These are phyloP conservation scores for Rhizopogon vinicolor DNA, from an alignment of 768 basidiomycete species.

Conservation along the genomic window DNA sequence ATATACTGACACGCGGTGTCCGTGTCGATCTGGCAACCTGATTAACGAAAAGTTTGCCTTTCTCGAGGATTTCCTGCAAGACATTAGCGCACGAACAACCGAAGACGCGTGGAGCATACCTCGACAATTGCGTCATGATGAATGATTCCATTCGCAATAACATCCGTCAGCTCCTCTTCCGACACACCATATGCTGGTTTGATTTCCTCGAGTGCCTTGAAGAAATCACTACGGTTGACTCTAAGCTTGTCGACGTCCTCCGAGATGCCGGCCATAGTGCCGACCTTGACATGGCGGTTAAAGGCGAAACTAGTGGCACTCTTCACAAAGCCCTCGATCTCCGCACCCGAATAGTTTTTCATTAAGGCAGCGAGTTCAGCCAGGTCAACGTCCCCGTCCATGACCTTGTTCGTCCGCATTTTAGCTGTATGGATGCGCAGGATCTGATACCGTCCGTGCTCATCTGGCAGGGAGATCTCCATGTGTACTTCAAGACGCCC, in stretches of 20 bases:
- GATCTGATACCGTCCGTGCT: constrained; percentile 88
- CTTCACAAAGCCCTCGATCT: constrained; percentile 94
- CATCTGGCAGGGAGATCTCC: constrained; percentile 98
- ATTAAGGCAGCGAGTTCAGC: constrained; percentile 75
- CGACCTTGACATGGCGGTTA: constrained; percentile 95
- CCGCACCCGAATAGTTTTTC: constrained; percentile 98
- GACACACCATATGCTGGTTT: constrained; percentile 97
- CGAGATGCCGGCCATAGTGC: constrained; percentile 94
- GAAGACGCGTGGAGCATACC: constrained; percentile 42
- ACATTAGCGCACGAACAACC: not conserved
- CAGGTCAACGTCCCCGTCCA: constrained; percentile 84
- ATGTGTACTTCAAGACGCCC: constrained; percentile 99
- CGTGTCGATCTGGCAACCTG: constrained; percentile 89
- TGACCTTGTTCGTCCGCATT: constrained; percentile 89
- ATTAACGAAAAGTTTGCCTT: constrained; percentile 86
- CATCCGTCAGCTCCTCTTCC: constrained; percentile 90
- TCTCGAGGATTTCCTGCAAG: constrained; percentile 74
- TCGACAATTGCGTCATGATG: constrained; percentile 75
- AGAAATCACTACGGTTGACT: constrained; percentile 83
- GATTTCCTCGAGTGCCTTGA: constrained; percentile 89
- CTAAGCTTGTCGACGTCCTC: constrained; percentile 93
- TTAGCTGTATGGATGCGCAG: constrained; percentile 92
- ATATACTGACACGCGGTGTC: constrained; percentile 87
- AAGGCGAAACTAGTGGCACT: constrained; percentile 98
- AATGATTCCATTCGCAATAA: constrained; percentile 96